Base-by-base conservation (phyloP, 2,329 filamentous ascomycete genomes). In the Sarocladium brachiariae region DNA sequence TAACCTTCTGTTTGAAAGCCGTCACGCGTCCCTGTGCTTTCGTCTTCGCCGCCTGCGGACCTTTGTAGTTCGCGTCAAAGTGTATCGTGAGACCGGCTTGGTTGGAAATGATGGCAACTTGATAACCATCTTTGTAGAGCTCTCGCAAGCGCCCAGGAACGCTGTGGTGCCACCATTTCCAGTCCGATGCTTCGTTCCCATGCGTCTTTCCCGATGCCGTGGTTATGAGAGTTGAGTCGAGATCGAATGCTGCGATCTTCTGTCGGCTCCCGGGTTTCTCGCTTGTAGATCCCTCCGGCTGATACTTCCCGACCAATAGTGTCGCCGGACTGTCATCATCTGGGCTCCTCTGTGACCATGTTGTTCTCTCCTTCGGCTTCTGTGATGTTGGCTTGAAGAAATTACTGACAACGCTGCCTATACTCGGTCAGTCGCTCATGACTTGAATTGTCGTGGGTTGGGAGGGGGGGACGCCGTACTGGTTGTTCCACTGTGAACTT, bases 371-470 rank as follows among this genome's bases (percentile, higher is more conserved):
- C 13, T 88, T 87, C 27, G 86, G 82, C 64, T 95, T 96, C 65
- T 96, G 81, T 0, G 90, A 96, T 0, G 78, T 64, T 0, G 91
- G 91, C 0, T 84, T 95, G 68, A 97, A 97, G 72, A 97, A 97
- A 50, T 79, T 89, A 18, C 87, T 79, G 1, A 95, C 81, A 1
- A 86, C 81, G 53, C 69, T 81, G 64, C 82, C 85, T 88, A 3
- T 10, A 23, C 34, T 39, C 46, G 31, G 33, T 63, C 51, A 64
- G 57, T 24, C 13, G 35, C 19, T 7, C 3, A 13, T 19, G 25
- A 33, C 13, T 7, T 13, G 27, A 7, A 30, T 7, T 30, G 27
- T 13, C 7, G 27, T 30, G 16, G 2, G 1, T 9, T 2, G 23
- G 7, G 8, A 14, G 8, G 19, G 18, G 31, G 16, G 4, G 16